Conservation (phyloP, 2,329 filamentous ascomycete species). For the Aspergillus latus region DNA sequence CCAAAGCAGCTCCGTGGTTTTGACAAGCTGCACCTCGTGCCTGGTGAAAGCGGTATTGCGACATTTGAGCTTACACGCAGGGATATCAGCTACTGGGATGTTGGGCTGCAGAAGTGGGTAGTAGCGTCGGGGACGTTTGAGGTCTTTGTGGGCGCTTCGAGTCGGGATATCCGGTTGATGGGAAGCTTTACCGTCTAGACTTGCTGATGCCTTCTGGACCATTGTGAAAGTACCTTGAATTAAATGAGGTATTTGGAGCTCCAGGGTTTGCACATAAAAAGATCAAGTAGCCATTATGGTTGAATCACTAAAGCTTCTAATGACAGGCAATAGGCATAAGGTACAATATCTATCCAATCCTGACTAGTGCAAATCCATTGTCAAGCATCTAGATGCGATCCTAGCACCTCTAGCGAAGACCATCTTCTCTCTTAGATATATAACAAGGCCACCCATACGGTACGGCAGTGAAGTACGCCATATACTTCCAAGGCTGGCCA, state of each 20-base stretch:
- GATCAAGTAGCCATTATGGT: too few species aligned
- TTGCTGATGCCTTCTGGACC: too few species aligned
- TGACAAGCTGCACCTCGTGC: conserved; percentile 49
- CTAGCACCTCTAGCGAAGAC: not conserved
- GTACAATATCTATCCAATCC: too few species aligned
- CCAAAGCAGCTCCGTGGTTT: conserved; percentile 52
- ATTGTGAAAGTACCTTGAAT: too few species aligned
- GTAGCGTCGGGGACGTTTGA: conserved; percentile 25
- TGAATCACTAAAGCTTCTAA: too few species aligned
- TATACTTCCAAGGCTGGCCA: not conserved
- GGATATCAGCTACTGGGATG: conserved; percentile 41
- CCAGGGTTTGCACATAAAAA: too few species aligned
- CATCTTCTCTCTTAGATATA: not conserved
- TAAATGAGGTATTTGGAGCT: too few species aligned
- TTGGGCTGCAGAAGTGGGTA: conserved; percentile 35
- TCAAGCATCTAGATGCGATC: too few species aligned
- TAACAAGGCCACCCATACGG: conserved; percentile 2
- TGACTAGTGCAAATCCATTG: too few species aligned
- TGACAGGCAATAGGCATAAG: too few species aligned
- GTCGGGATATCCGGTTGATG: conserved; percentile 24
- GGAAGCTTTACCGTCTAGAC: conserved; percentile 13
- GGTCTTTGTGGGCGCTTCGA: conserved; percentile 29
- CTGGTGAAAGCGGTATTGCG: conserved; percentile 44
- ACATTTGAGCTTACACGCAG: conserved; percentile 47
- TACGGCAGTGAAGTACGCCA: conserved; percentile 2